A percentile compares a stretch with the other conserved stretches of the same genome.
Conservation (phyloP, 148 eudicot genomes). For the Rhododendron vialii region DNA sequence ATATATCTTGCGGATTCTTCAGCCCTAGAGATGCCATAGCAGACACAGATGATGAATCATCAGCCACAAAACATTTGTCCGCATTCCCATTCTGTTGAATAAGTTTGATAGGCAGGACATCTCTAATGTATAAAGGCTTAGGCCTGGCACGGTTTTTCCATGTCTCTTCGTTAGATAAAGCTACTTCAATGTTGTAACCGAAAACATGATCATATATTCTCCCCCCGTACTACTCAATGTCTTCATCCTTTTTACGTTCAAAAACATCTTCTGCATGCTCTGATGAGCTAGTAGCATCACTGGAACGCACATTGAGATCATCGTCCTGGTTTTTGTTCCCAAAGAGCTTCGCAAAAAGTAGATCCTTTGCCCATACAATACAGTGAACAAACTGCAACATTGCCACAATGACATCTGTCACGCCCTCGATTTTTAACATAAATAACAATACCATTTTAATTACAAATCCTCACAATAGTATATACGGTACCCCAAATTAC, state of each 20-base stretch:
- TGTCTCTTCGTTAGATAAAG: slow-evolving; percentile 87
- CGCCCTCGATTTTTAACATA: no score
- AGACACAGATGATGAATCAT: slow-evolving; percentile 56
- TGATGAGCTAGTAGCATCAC: slow-evolving; percentile 75
- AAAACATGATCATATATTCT: slow-evolving; percentile 92
- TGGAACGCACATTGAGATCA: slow-evolving; percentile 89
- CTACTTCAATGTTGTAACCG: slow-evolving; percentile 86
- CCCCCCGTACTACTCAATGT: slow-evolving; percentile 62
- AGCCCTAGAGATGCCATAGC: slow-evolving; percentile 87
- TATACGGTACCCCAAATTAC: no score
- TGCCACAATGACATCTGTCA: background rate
- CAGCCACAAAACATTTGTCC: slow-evolving; percentile 23
- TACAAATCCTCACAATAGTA: no score
- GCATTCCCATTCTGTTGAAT: slow-evolving; percentile 53
- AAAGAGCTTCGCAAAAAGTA: slow-evolving; percentile 87
- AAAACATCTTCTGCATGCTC: slow-evolving; percentile 69
- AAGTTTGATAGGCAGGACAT: slow-evolving; percentile 37
- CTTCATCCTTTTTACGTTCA: slow-evolving; percentile 65
- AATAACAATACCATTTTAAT: no score
- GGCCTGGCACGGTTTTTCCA: slow-evolving; percentile 89
- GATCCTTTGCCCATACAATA: slow-evolving; percentile 96
- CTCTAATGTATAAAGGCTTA: slow-evolving; percentile 66
- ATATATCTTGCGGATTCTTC: slow-evolving; percentile 90
- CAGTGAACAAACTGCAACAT: slow-evolving; percentile 94
- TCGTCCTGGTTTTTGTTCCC: slow-evolving; percentile 92